phyloP scores from a whole-genome alignment of 345 rosid species.

The Syzygium oleosum region DNA sequence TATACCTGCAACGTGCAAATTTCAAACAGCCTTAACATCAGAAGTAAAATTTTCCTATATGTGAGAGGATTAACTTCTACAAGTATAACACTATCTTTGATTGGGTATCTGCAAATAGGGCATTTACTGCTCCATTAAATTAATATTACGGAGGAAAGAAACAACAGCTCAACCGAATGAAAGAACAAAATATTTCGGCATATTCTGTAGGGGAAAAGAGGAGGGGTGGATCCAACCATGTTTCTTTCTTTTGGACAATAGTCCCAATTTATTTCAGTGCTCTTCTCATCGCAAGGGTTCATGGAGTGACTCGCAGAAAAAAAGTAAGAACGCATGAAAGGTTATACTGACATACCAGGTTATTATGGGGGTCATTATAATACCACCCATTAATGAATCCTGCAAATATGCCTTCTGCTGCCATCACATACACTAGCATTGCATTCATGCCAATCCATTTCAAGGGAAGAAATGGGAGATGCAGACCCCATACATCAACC shows the following conservation, averaged over 20 bases:
- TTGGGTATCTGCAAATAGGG: background rate
- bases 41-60: background rate
- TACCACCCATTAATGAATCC: conserved; percentile 92
- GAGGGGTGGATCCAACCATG: background rate
- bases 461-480: conserved; percentile 43
- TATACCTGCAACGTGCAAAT: conserved; percentile 26
- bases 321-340: background rate
- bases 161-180: background rate
- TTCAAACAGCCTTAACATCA: background rate
- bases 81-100: background rate
- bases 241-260: background rate
- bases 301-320: background rate
- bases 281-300: background rate
- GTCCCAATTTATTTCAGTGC: background rate
- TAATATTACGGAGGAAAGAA: background rate
- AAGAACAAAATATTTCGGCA: background rate
- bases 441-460: conserved; percentile 96
- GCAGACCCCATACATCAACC: conserved; percentile 59
- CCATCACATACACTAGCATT: conserved; percentile 93
- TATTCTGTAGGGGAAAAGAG: background rate
- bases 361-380: conserved; percentile 51
- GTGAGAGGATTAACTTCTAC: background rate
- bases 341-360: conserved; percentile 40
- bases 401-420: conserved; percentile 86
- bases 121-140: background rate